Evolutionary conservation across 2,329 filamentous ascomycete genomes (phyloP), one percentile per base, ranked within the genome.

Genomic region (Xylariaceae sp.): DNA sequence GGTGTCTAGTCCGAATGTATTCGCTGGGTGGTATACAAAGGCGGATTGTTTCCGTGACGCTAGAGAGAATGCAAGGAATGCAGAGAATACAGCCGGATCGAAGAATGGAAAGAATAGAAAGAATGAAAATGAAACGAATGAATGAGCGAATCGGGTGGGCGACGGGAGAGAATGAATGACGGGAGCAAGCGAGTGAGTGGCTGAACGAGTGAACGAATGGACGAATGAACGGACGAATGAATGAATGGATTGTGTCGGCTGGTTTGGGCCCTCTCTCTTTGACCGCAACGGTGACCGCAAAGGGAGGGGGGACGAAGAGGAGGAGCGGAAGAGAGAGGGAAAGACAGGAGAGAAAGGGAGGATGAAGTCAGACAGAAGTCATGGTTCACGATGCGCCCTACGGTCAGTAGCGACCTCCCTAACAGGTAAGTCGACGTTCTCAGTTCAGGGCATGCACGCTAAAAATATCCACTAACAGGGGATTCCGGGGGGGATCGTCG

Each of bases 301-400:
- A 13, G 48, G 7, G 18, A 50, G 48, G n/a, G 15, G 6, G 17
- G 47, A 11, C 48, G 23, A 52, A 52, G 23, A 44, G 34, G 50
- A 42, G 13, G 18, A 51, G 23, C 23, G 35, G 34, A 50, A 52
- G 50, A 55, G 55, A 34, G 59, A 61, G 47, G 58, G 56, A 45
- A 48, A 50, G 50, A 53, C 13, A 37, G 48, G 54, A 58, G 30
- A 59, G 42, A 56, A 55, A 53, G 56, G 58, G 53, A 59, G 60
- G 56, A 62, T 64, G 62, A 62, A 47, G 62, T 62, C 55, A 60
- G 60, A 58, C 51, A 34, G 17, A 47, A 50, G 34, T 49, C 44
- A 37, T 52, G 44, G 30, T 37, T 35, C 42, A 45, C n/a, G 42
- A 45, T 45, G 42, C 13, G 42, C 42, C 42, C 42, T 45, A 45